These are phyloP conservation scores for Alternaria solani DNA, from an alignment of 2,329 filamentous ascomycete genomes.

Conservation along the genomic window DNA sequence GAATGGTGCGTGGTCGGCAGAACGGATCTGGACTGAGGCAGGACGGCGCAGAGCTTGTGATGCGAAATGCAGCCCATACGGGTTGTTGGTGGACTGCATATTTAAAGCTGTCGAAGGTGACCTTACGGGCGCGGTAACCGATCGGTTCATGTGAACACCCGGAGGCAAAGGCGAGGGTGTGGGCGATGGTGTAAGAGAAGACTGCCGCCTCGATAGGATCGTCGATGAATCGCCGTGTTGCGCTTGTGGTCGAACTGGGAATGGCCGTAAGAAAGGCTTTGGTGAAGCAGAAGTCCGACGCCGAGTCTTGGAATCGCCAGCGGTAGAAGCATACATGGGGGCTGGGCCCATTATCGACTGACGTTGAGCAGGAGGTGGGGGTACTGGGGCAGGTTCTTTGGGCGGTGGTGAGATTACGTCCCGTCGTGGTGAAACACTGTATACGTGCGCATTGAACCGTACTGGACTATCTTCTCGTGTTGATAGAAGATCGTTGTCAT, in stretches of 20 bases:
- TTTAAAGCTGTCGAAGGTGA: conserved; percentile 26
- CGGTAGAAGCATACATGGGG: conserved; percentile 14
- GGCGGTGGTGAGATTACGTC: conserved; percentile 42
- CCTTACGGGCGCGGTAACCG: conserved; percentile 42
- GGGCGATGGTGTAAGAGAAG: conserved; percentile 37
- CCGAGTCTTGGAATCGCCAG: conserved; percentile 19
- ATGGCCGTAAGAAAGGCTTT: conserved; percentile 48
- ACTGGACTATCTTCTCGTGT: conserved; percentile 31
- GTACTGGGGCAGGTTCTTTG: conserved; percentile 34
- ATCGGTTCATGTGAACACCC: conserved; percentile 36
- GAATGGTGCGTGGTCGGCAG: conserved; percentile 54
- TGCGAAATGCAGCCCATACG: conserved; percentile 18
- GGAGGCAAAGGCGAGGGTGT: conserved; percentile 34
- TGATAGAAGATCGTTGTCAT: conserved; percentile 9
- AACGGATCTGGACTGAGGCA: conserved; percentile 55
- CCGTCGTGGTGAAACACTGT: conserved; percentile 37
- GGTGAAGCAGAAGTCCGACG: conserved; percentile 44
- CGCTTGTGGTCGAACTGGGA: conserved; percentile 46
- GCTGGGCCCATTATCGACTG: conserved; percentile 34
- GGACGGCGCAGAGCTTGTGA: conserved; percentile 51
- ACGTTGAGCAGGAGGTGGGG: conserved; percentile 33
- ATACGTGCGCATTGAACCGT: conserved; percentile 35
- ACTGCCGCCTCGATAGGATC: conserved; percentile 40
- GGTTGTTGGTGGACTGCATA: conserved; percentile 18
- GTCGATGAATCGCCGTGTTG: conserved; percentile 38